These are phyloP conservation scores for Pouteria glomerata DNA, from an alignment of 148 eudicot genomes.

Conservation along the genomic window DNA sequence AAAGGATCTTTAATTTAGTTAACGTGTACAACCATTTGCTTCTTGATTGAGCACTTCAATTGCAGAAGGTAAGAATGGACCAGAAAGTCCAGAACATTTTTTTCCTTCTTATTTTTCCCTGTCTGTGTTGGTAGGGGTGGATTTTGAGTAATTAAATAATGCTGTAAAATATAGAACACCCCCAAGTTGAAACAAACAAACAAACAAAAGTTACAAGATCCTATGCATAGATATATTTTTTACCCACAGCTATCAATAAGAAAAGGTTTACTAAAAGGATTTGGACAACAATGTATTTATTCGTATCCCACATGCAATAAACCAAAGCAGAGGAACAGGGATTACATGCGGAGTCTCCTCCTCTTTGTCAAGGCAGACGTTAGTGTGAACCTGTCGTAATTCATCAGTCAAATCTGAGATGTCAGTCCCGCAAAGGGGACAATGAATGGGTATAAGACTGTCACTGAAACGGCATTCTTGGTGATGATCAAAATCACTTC, in stretches of 20 bases:
- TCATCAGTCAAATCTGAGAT: slow-evolving; percentile 51
- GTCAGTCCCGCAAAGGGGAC: slow-evolving; percentile 76
- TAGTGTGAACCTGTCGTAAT: slow-evolving; percentile 55
- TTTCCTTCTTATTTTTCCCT: too few relatives aligned
- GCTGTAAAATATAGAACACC: too few relatives aligned
- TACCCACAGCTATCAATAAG: neutral
- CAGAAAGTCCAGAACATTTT: too few relatives aligned
- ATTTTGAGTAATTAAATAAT: too few relatives aligned
- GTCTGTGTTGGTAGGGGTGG: too few relatives aligned
- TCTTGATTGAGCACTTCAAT: too few relatives aligned
- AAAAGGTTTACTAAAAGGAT: neutral
- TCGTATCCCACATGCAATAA: too few relatives aligned
- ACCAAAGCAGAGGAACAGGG: neutral
- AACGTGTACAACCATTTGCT: too few relatives aligned
- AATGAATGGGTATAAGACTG: slow-evolving; percentile 30
- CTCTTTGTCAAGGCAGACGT: slow-evolving; percentile 70
- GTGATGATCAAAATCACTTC: neutral
- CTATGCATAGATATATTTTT: neutral
- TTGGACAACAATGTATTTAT: too few relatives aligned
- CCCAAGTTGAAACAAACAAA: too few relatives aligned
- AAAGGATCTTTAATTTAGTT: too few relatives aligned
- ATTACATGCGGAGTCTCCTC: slow-evolving; percentile 34
- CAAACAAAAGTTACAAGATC: neutral
- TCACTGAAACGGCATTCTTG: neutral
- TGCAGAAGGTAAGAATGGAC: too few relatives aligned